Base-by-base conservation (phyloP, 2,329 filamentous ascomycete genomes). In the Ciborinia camelliae region DNA sequence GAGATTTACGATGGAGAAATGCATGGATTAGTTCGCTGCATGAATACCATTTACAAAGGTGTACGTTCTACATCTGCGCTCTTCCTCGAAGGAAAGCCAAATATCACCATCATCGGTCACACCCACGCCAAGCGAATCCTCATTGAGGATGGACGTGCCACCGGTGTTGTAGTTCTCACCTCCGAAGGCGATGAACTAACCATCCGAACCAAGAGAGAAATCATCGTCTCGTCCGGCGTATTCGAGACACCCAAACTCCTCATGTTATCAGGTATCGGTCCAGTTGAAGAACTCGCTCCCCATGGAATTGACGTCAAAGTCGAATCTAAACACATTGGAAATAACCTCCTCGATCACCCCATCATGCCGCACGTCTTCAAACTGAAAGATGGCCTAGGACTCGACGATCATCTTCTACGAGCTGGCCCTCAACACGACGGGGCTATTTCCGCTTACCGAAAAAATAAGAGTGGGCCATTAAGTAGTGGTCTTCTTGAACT, bases 31-130 rank as follows among this genome's bases (percentile, higher is more conserved):
- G 79, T 77, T 48, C 78, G 84, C 51, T 81, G 81, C 69, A 77
- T 83, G 61, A 81, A 84, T 73, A 80, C 79, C 48, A 86, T 87
- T 69, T 85, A 87, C 75, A 77, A 82, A 10, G 84, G 84, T n/a
- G 75, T 77, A 63, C 80, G 84, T 23, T 83, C 81, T 2, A 80
- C 79, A 0, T 82, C 80, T 68, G 84, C 78, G 68, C 73, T 82
- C 0, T 84, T 79, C 68, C 71, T 88, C 20, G 74, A 79, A 64
- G 78, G 78, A 61, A 84, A 86, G 75, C 75, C 78, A 15, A 87
- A 87, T 67, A 76, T 86, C 57, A 83, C 81, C 0, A 76, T 87
- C 51, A 71, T 84, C 20, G 74, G 79, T 1, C 71, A 77, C 4
- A 79, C 77, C 0, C 76, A 81, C 59, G 82, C 83, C 23, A 86